A percentile compares a stretch with the other conserved stretches of the same genome.
Conservation (phyloP, 257 asterid genomes). For the Asclepias syriaca region DNA sequence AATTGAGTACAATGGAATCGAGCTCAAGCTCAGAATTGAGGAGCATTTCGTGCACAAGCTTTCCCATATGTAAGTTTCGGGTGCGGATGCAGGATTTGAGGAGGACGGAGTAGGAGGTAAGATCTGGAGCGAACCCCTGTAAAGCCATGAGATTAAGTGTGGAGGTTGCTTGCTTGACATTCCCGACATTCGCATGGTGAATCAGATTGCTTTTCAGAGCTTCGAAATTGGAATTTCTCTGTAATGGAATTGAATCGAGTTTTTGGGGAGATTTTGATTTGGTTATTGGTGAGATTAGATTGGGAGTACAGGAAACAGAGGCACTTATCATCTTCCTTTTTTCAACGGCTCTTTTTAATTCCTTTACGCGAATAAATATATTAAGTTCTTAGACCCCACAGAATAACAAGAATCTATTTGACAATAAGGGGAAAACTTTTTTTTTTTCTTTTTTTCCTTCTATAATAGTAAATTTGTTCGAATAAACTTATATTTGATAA, state of each 20-base stretch:
- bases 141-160: slow-evolving; percentile 66
- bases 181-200: slow-evolving; percentile 57
- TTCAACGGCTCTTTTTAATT: background rate
- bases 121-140: slow-evolving; percentile 52
- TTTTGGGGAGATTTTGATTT: slow-evolving; percentile 33
- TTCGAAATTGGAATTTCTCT: slow-evolving; percentile 34
- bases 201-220: slow-evolving; percentile 52
- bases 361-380: background rate
- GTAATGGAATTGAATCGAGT: slow-evolving; percentile 20
- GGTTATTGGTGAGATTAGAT: slow-evolving; percentile 28
- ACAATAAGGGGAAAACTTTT: no score
- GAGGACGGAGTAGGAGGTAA: slow-evolving; percentile 66
- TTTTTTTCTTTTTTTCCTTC: no score
- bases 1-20: slow-evolving; percentile 61
- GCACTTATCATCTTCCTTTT: slow-evolving; percentile 39
- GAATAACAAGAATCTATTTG: no score
- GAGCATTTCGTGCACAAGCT: slow-evolving; percentile 50
- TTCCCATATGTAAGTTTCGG: slow-evolving; percentile 54
- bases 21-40: slow-evolving; percentile 38
- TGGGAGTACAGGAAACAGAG: slow-evolving; percentile 38
- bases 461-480: no score
- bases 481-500: no score
- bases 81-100: slow-evolving; percentile 89
- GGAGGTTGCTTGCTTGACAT: slow-evolving; percentile 57
- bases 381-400: no score